A percentile compares a stretch with the other conserved stretches of the same genome.
Evolutionary conservation across 2,329 filamentous ascomycete genomes (phyloP).

Genomic region (Colletotrichum navitas): DNA sequence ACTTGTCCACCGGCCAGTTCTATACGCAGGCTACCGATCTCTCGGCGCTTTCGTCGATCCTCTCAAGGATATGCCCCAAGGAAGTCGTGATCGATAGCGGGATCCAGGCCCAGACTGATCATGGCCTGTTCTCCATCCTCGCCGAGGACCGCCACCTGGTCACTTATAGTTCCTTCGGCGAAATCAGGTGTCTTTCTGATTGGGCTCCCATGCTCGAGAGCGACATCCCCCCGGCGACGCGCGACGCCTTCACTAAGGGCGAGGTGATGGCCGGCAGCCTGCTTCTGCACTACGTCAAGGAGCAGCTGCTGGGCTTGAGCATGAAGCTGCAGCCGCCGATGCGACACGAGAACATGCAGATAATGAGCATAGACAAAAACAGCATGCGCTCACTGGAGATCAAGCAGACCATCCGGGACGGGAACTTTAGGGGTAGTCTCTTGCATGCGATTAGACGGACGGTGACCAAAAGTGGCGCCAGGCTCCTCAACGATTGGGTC

Average conservation of each 20-base stretch:
- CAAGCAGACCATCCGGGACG: conserved; percentile 85
- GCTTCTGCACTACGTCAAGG: conserved; percentile 86
- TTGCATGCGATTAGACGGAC: conserved; percentile 91
- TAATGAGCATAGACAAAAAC: conserved; percentile 93
- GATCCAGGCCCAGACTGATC: conserved; percentile 68
- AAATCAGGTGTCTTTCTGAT: conserved; percentile 65
- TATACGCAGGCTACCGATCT: conserved; percentile 83
- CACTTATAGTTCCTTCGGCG: conserved; percentile 72
- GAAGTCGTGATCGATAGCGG: conserved; percentile 85
- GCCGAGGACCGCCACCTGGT: conserved; percentile 82
- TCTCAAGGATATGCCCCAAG: conserved; percentile 85
- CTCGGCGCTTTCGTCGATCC: conserved; percentile 78
- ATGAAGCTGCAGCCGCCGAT: conserved; percentile 88
- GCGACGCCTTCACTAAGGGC: conserved; percentile 69
- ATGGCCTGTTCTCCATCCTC: conserved; percentile 75
- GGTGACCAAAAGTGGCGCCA: conserved; percentile 89
- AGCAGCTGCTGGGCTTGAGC: conserved; percentile 80
- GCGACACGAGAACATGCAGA: conserved; percentile 78
- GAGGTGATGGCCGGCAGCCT: conserved; percentile 84
- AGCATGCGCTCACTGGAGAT: conserved; percentile 92
- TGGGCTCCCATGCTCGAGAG: conserved; percentile 86
- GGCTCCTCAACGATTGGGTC: conserved; percentile 87
- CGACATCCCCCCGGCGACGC: conserved; percentile 67
- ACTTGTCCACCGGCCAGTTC: conserved; percentile 95
- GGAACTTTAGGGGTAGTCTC: conserved; percentile 83